Evolutionary conservation across 495 filamentous ascomycete genomes (phyloP).

Genomic region (Hypomontagnella submonticulosa): DNA sequence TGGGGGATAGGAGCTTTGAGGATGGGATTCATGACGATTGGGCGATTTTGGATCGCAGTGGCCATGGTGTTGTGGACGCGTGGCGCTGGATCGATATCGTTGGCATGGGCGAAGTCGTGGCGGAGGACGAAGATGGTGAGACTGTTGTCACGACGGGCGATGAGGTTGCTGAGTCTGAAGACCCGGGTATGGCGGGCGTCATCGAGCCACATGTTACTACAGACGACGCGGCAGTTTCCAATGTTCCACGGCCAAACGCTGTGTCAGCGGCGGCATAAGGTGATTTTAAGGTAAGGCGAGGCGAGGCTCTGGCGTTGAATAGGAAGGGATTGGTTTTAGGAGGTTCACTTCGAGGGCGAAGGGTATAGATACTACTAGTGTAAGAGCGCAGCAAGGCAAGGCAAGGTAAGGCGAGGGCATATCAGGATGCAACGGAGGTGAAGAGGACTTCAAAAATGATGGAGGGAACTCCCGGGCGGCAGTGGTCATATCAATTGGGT

Average conservation of each 20-base stretch:
- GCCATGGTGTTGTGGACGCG: conserved; percentile 37
- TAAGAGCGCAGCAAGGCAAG: no score
- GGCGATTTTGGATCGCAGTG: conserved; percentile 52
- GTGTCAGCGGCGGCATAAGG: not conserved
- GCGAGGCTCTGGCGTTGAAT: not conserved
- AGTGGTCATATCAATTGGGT: not conserved
- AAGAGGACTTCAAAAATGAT: not conserved
- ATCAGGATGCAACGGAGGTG: not conserved
- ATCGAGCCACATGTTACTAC: conserved; percentile 49
- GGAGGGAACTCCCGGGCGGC: not conserved
- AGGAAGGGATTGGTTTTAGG: not conserved
- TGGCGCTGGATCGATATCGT: conserved; percentile 58
- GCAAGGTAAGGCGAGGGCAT: no score
- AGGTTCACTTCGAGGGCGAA: not conserved
- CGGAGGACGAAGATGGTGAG: conserved; percentile 38
- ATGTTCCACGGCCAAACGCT: not conserved
- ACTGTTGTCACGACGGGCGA: conserved; percentile 7
- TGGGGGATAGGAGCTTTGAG: conserved; percentile 3
- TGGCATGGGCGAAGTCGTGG: conserved; percentile 50
- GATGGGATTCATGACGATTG: conserved; percentile 50
- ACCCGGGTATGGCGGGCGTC: conserved; percentile 54
- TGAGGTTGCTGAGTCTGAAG: conserved; percentile 45
- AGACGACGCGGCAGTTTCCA: not conserved
- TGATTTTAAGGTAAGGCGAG: no score
- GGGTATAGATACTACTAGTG: no score